Evolutionary conservation across 192 early-diverging fungal species (phyloP).

Genomic region (Coemansia sp.): DNA sequence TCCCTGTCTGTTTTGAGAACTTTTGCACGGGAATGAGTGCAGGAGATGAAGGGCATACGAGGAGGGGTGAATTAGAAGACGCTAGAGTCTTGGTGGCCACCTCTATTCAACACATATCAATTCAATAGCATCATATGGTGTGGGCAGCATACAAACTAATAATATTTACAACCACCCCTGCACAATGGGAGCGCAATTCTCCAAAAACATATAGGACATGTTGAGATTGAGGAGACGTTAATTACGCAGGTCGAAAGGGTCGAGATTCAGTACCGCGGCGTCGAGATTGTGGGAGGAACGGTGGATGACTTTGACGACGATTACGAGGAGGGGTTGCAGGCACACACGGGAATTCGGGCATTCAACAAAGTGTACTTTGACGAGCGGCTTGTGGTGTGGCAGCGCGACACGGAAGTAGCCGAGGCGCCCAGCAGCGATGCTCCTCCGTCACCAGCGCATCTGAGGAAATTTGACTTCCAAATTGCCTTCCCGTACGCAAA

Average conservation of each 20-base stretch:
- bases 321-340: conserved; percentile 21
- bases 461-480: conserved; percentile 20
- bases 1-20: neutral
- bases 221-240: conserved; percentile 17
- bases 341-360: conserved; percentile 38
- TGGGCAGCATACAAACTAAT: conserved; percentile 2
- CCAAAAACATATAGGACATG: conserved; percentile 24
- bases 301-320: conserved; percentile 43
- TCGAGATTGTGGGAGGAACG: conserved; percentile 47
- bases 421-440: neutral
- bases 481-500: conserved; percentile 48
- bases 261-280: conserved; percentile 45
- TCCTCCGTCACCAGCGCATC: neutral
- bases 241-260: conserved; percentile 17
- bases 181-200: conserved; percentile 2
- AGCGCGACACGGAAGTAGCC: neutral
- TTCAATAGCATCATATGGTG: neutral
- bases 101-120: neutral
- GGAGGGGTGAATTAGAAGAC: neutral
- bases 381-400: conserved; percentile 47
- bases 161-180: neutral
- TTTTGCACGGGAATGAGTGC: no score
- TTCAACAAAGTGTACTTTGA: conserved; percentile 50
- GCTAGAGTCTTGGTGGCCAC: no score
- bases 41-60: neutral